A percentile compares a stretch with the other conserved stretches of the same genome.
Evolutionary conservation across 2,329 filamentous ascomycete species (phyloP).

Genomic region (Claviceps sp.): DNA sequence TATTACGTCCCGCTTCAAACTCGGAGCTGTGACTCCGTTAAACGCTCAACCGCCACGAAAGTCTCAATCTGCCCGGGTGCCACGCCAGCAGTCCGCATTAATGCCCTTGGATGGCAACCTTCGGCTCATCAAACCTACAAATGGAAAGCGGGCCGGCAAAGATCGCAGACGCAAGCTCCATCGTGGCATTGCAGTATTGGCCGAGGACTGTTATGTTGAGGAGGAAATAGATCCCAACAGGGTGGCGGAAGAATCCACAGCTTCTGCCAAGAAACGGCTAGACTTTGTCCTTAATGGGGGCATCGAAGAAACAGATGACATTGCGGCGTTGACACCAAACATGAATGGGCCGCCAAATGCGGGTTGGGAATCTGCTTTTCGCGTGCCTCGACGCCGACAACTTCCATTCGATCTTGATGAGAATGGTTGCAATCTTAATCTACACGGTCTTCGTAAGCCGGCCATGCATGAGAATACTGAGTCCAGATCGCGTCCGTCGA

Average conservation of each 20-base stretch:
- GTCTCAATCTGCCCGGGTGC: not conserved
- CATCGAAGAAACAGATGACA: not conserved
- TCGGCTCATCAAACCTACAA: slow-evolving; percentile 11
- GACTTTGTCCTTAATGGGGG: slow-evolving; percentile 20
- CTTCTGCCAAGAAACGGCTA: slow-evolving; percentile 16
- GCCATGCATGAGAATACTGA: not conserved
- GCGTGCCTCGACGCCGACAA: slow-evolving; percentile 26
- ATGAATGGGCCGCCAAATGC: not conserved
- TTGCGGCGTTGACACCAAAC: not conserved
- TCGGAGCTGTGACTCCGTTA: slow-evolving; percentile 1
- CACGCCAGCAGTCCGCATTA: slow-evolving; percentile 17
- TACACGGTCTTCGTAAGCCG: not conserved
- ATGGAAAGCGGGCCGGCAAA: slow-evolving; percentile 10
- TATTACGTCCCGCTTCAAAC: not conserved
- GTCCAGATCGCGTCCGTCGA: not conserved
- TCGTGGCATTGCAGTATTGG: slow-evolving; percentile 14
- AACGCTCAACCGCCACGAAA: not conserved
- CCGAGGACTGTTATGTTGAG: slow-evolving; percentile 32
- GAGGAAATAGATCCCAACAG: not conserved
- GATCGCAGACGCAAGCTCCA: not conserved
- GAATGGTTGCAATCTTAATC: slow-evolving; percentile 7
- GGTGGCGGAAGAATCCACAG: not conserved
- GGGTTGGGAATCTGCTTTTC: slow-evolving; percentile 7
- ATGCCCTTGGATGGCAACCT: slow-evolving; percentile 25
- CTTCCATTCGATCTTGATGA: slow-evolving; percentile 25